Percentiles rank a stretch among this genome's conserved stretches.
These are phyloP conservation scores for Daedaleopsis nitida DNA, from an alignment of 768 basidiomycete genomes.

Conservation along the genomic window DNA sequence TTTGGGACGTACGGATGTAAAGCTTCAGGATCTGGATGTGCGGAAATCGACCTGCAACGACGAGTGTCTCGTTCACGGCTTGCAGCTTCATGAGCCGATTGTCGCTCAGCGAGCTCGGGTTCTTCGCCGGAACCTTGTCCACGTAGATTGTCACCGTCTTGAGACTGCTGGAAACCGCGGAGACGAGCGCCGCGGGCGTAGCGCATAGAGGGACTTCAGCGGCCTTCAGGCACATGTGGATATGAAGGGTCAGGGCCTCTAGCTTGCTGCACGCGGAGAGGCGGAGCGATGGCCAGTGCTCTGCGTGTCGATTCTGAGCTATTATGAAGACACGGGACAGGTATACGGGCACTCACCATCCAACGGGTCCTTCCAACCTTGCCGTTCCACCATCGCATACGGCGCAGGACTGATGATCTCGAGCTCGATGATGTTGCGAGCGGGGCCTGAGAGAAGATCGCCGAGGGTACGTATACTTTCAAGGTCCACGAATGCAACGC, in stretches of 20 bases:
- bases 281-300: background rate
- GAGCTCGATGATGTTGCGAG: too few species aligned
- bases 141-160: too few species aligned
- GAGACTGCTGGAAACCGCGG: too few species aligned
- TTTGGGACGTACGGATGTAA: background rate
- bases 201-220: background rate
- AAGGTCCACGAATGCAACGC: too few species aligned
- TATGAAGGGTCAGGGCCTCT: background rate
- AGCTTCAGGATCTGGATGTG: background rate
- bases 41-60: background rate
- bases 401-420: too few species aligned
- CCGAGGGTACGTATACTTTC: too few species aligned
- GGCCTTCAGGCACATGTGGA: background rate
- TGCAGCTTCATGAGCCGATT: background rate
- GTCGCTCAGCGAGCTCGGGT: too few species aligned
- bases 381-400: too few species aligned
- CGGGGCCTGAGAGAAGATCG: too few species aligned
- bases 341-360: background rate
- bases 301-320: too few species aligned
- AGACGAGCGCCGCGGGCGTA: background rate
- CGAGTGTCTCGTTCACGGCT: background rate
- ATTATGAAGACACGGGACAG: background rate
- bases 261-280: background rate
- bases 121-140: too few species aligned
- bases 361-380: background rate